Percentiles rank a stretch among this genome's conserved stretches.
phyloP scores from a whole-genome alignment of 2,329 filamentous ascomycete genomes.

The Fusarium domesticum region DNA sequence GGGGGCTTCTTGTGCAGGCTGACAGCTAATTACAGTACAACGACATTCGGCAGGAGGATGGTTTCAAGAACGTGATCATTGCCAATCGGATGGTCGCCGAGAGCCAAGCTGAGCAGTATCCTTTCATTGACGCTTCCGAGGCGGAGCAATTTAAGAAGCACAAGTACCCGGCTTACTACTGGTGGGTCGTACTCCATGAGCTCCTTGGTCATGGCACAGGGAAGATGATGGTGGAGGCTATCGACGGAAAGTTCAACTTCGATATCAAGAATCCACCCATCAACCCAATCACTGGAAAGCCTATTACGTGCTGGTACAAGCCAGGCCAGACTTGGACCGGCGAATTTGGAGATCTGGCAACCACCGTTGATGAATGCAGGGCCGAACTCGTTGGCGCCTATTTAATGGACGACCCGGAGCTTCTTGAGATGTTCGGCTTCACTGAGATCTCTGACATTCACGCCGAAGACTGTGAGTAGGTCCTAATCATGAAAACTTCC shows the following conservation, averaged over 20 bases:
- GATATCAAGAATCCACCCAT: constrained; percentile 54
- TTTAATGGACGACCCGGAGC: constrained; percentile 42
- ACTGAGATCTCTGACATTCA: constrained; percentile 34
- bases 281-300: constrained; percentile 52
- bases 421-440: constrained; percentile 43
- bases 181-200: constrained; percentile 70
- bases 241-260: constrained; percentile 58
- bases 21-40: constrained; percentile 41
- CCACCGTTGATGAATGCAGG: constrained; percentile 57
- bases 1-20: neutral
- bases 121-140: constrained; percentile 62
- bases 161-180: constrained; percentile 65
- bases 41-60: constrained; percentile 55
- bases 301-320: constrained; percentile 57
- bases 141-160: constrained; percentile 59
- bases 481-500: neutral
- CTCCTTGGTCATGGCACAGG: constrained; percentile 64
- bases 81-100: constrained; percentile 55
- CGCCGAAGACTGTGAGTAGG: constrained; percentile 37
- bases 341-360: constrained; percentile 57
- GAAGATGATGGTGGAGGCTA: constrained; percentile 56
- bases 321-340: constrained; percentile 62
- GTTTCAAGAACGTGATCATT: constrained; percentile 64
- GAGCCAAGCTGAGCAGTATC: constrained; percentile 41
- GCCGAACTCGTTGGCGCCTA: constrained; percentile 43